A percentile compares a stretch with the other conserved stretches of the same genome.
Evolutionary conservation across 371 early-diverging fungal genomes (phyloP).

Genomic region (Thermomucor indicae-seudaticae): DNA sequence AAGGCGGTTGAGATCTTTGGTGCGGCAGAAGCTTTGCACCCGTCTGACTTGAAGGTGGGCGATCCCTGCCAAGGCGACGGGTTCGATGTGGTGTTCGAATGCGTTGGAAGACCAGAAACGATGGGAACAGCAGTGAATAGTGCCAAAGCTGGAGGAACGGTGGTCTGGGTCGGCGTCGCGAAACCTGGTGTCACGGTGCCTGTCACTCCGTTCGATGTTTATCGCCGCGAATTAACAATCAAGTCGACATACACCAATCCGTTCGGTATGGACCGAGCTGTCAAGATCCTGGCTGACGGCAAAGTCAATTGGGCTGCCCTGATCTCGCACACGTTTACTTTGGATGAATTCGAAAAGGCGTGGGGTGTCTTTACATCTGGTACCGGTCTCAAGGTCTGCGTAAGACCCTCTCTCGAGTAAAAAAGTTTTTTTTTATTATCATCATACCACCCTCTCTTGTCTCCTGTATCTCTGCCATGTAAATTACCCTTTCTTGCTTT

Average conservation of each 20-base stretch:
- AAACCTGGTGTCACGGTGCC: conserved; percentile 41
- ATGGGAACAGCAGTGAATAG: conserved; percentile 39
- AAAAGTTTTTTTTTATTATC: too few species aligned
- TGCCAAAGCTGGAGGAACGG: conserved; percentile 45
- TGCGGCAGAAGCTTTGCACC: conserved; percentile 24
- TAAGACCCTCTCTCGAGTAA: conserved; percentile 25
- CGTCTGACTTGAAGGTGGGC: conserved; percentile 26
- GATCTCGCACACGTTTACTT: conserved; percentile 42
- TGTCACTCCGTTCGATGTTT: conserved; percentile 50
- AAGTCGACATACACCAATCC: conserved; percentile 57
- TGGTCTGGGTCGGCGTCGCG: conserved; percentile 59
- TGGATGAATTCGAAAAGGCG: conserved; percentile 47
- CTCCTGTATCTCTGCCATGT: too few species aligned
- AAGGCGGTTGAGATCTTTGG: conserved; percentile 43
- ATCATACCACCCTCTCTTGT: too few species aligned
- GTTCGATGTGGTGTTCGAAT: conserved; percentile 56
- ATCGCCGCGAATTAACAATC: conserved; percentile 54
- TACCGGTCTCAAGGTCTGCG: conserved; percentile 49
- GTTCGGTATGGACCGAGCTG: conserved; percentile 53
- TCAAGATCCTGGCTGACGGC: conserved; percentile 40
- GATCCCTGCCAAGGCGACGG: conserved; percentile 41
- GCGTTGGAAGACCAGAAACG: conserved; percentile 49
- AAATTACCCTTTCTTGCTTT: too few species aligned
- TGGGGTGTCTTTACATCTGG: conserved; percentile 48
- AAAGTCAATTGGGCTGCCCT: conserved; percentile 43